Percentiles rank a stretch among this genome's conserved stretches.
phyloP scores from a whole-genome alignment of 2,329 filamentous ascomycete genomes.

The Cercospora zeae-maydis region DNA sequence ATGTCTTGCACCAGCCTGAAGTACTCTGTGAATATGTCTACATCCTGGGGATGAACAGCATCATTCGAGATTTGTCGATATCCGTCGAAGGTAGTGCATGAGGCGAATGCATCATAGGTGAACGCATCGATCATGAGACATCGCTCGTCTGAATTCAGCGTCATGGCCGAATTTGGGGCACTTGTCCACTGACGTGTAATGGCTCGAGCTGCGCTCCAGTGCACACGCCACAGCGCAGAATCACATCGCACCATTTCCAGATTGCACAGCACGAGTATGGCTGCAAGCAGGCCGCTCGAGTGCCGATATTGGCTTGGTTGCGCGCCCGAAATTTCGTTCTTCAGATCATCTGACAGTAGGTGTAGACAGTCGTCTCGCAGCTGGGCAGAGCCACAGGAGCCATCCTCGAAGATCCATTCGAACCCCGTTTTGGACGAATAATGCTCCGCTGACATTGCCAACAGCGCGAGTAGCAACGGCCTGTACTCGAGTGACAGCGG shows the following conservation, averaged over 20 bases:
- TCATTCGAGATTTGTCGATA: constrained; percentile 5
- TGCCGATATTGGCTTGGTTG: background rate
- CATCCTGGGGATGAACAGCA: constrained; percentile 7
- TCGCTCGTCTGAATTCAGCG: constrained; percentile 1
- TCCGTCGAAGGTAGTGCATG: constrained; percentile 7
- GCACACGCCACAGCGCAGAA: constrained; percentile 13
- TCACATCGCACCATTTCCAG: constrained; percentile 13
- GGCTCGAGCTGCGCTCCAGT: constrained; percentile 12
- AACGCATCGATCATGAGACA: constrained; percentile 10
- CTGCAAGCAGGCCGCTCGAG: constrained; percentile 4
- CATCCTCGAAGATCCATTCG: constrained; percentile 7
- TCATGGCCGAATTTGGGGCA: background rate
- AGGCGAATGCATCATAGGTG: constrained; percentile 8
- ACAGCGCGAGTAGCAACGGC: constrained; percentile 10
- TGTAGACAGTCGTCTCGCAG: constrained; percentile 8
- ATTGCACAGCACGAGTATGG: constrained; percentile 12
- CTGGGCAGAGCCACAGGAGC: background rate
- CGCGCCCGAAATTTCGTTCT: constrained; percentile 3
- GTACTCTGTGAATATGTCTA: constrained; percentile 5
- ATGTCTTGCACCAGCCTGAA: constrained; percentile 9
- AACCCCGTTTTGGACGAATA: constrained; percentile 1
- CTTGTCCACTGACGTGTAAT: constrained; percentile 14
- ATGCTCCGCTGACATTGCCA: constrained; percentile 10
- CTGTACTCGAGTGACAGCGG: constrained; percentile 6
- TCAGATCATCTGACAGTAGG: constrained; percentile 2